phyloP scores from a whole-genome alignment of 2,329 filamentous ascomycete species.

The Alternaria arborescens region DNA sequence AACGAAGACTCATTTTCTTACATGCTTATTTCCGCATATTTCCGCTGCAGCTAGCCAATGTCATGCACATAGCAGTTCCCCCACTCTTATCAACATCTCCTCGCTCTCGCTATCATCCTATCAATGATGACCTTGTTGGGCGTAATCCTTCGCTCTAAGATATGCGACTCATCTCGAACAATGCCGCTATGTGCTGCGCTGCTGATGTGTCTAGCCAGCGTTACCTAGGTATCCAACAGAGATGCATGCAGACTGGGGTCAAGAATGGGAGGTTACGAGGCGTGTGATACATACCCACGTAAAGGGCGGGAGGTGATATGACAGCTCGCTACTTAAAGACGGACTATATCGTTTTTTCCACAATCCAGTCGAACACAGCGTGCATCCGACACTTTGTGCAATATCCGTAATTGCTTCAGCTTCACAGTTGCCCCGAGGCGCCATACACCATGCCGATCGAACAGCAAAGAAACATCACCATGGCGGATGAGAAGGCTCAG shows the following conservation, averaged over 20 bases:
- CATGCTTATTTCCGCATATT: constrained; percentile 6
- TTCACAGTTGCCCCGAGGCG: background rate
- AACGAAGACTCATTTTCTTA: background rate
- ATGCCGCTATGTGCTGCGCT: background rate
- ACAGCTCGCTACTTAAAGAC: background rate
- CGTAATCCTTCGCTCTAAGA: background rate
- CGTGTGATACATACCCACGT: background rate
- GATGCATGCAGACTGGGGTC: background rate
- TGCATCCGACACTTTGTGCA: background rate
- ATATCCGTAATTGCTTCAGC: too few species aligned
- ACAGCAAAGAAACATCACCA: background rate
- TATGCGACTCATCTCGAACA: background rate
- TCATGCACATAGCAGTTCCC: constrained; percentile 2
- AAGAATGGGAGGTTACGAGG: background rate
- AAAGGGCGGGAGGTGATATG: background rate
- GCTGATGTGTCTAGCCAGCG: background rate
- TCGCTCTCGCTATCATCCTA: background rate
- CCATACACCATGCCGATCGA: background rate
- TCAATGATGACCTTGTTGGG: background rate
- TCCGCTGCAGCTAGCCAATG: background rate
- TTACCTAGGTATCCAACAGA: background rate
- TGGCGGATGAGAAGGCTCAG: background rate
- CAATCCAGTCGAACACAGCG: background rate
- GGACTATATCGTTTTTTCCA: background rate
- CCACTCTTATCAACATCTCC: constrained; percentile 13